Base-by-base conservation (phyloP, 78 protist genomes). In the Polysphondylium violaceum region DNA sequence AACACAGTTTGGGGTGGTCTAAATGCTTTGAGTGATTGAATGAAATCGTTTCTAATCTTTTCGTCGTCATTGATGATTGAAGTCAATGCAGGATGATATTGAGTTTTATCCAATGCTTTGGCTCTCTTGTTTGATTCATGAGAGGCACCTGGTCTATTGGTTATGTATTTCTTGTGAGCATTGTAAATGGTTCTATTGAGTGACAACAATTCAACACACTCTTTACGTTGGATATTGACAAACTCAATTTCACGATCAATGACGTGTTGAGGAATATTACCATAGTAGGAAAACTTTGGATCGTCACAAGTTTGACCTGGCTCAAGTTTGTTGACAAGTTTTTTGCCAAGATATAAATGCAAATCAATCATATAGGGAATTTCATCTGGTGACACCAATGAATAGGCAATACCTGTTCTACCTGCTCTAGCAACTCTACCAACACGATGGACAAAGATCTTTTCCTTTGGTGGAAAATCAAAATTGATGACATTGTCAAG, bases 361-460 rank as follows among this genome's bases (percentile, higher is more conserved):
- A 98, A 74, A 33, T 98, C 99, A 9, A 97, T 5, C 79, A 95
- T 36, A 47, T 94, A 96, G 9, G 99, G 98, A 1, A 95, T 36
- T 87, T 99, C 99, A 29, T 99, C 99, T 4, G 86, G 40, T 25
- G 95, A 44, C 3, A 97, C 96, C 21, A 98, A 56, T 9, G 98
- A 95, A 60, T 85, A 95, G 6, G 99, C 99, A 2, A 73, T 51
- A 21, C 99, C 99, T 11, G 68, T 0, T 17, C 99, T 74, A 1
- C 99, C 99, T 0, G 99, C 99, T 58, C 99, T 97, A 0, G 99
- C 99, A 14, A 95, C 99, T 51, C 99, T 97, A 8, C 99, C 99
- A 17, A 91, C 98, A 1, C 99, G 94, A 43, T 99, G 99, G 40
- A 99, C 90, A 93, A 98, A 99, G 14, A 99, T 97, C 97, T 99